A percentile compares a stretch with the other conserved stretches of the same genome.
Evolutionary conservation across 305 asterid genomes (phyloP).

Genomic region (Plantago lanceolata): DNA sequence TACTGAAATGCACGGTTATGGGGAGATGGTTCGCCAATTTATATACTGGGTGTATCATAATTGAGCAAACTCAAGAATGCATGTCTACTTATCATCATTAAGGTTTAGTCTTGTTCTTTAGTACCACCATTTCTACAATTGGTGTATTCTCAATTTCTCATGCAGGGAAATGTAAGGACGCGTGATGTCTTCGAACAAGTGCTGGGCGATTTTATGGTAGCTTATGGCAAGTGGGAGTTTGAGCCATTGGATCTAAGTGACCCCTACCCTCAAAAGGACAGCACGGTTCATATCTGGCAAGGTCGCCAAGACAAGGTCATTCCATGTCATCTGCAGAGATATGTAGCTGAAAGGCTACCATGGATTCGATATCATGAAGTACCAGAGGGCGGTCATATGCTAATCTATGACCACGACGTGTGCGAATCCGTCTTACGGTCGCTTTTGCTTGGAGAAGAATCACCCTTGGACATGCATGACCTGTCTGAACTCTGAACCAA

Average conservation of each 20-base stretch:
- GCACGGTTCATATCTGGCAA: constrained; percentile 79
- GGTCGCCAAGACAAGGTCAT: constrained; percentile 80
- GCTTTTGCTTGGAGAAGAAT: constrained; percentile 71
- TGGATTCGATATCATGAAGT: constrained; percentile 94
- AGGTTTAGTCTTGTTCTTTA: constrained; percentile 45
- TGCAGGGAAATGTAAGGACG: constrained; percentile 45
- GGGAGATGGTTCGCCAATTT: no score
- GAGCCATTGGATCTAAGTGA: constrained; percentile 62
- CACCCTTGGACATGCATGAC: constrained; percentile 48
- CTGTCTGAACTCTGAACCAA: neutral
- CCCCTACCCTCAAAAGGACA: constrained; percentile 53
- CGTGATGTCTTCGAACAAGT: constrained; percentile 56
- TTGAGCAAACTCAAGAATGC: constrained; percentile 30
- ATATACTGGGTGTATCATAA: no score
- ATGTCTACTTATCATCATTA: neutral
- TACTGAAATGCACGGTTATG: no score
- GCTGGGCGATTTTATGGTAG: constrained; percentile 64
- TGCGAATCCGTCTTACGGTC: constrained; percentile 86
- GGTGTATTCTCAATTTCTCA: no score
- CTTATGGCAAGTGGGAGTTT: constrained; percentile 83
- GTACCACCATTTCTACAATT: constrained; percentile 30
- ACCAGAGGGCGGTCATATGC: constrained; percentile 81
- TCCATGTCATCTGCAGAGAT: constrained; percentile 67
- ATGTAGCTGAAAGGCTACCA: constrained; percentile 55
- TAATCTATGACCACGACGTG: constrained; percentile 63